These are phyloP conservation scores for Anethum foeniculum DNA, from an alignment of 140 eudicot genomes.

Conservation along the genomic window DNA sequence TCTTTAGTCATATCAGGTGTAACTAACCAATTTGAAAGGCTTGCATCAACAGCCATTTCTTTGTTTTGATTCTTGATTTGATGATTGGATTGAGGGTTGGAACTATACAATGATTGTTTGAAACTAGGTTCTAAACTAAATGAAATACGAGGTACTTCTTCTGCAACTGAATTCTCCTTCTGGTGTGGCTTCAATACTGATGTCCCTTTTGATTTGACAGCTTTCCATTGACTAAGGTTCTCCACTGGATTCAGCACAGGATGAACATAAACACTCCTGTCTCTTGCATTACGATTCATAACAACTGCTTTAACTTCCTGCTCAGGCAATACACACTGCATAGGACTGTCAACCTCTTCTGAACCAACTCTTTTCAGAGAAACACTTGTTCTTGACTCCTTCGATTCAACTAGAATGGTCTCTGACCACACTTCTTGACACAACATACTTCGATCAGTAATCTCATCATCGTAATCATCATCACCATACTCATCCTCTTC, in stretches of 20 bases:
- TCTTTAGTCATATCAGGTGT: slow-evolving; percentile 35
- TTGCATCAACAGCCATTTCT: slow-evolving; percentile 79
- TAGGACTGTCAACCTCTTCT: slow-evolving; percentile 12
- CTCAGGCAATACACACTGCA: slow-evolving; percentile 1
- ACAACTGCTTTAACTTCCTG: slow-evolving; percentile 20
- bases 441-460: slow-evolving; percentile 17
- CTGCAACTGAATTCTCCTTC: slow-evolving; percentile 53
- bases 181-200: slow-evolving; percentile 42
- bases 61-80: slow-evolving; percentile 26
- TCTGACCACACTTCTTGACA: slow-evolving; percentile 51
- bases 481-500: slow-evolving; percentile 22
- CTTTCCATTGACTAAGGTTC: slow-evolving; percentile 86
- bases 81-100: slow-evolving; percentile 21
- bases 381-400: slow-evolving; percentile 36
- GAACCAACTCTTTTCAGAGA: slow-evolving; percentile 9
- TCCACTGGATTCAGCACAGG: slow-evolving; percentile 84
- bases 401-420: slow-evolving; percentile 36
- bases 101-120: slow-evolving; percentile 16
- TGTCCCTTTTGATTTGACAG: slow-evolving; percentile 46
- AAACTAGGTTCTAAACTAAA: slow-evolving; percentile 26
- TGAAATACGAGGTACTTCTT: slow-evolving; percentile 26
- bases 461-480: slow-evolving; percentile 30
- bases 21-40: slow-evolving; percentile 81
- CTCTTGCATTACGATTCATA: slow-evolving; percentile 40
- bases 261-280: slow-evolving; percentile 48